Conservation (phyloP, 2,329 filamentous ascomycete genomes). For the Nothophoma quercina region DNA sequence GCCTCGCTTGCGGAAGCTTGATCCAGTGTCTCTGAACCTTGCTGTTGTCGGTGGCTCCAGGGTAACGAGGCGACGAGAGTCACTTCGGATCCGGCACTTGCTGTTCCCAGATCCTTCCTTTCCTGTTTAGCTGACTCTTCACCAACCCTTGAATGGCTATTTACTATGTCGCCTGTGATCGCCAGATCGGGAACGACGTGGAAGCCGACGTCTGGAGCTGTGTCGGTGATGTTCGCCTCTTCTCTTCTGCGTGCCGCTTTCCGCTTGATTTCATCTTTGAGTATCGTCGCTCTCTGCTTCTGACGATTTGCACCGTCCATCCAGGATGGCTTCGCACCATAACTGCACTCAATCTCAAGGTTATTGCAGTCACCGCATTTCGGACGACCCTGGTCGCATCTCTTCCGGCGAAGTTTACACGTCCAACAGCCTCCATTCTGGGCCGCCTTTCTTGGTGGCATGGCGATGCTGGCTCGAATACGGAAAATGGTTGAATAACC, state of each 20-base stretch:
- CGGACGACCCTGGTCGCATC: slow-evolving; percentile 19
- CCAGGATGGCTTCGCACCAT: slow-evolving; percentile 22
- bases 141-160: not conserved
- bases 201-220: not conserved
- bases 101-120: too few relatives aligned
- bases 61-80: slow-evolving; percentile 9
- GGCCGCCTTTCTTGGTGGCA: too few relatives aligned
- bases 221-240: not conserved
- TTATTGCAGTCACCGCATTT: slow-evolving; percentile 17
- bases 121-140: not conserved
- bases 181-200: slow-evolving; percentile 9
- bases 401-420: slow-evolving; percentile 27
- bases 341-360: slow-evolving; percentile 18
- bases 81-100: not conserved
- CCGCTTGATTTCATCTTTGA: slow-evolving; percentile 23
- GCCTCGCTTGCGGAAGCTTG: slow-evolving; percentile 17
- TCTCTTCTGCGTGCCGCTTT: slow-evolving; percentile 19
- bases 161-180: not conserved
- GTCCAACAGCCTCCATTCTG: slow-evolving; percentile 28
- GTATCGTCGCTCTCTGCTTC: slow-evolving; percentile 6
- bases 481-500: too few relatives aligned
- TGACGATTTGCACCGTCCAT: slow-evolving; percentile 22
- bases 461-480: too few relatives aligned
- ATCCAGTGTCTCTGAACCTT: slow-evolving; percentile 4
- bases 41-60: slow-evolving; percentile 8